These are phyloP conservation scores for Mortierella sp. DNA, from an alignment of 371 early-diverging fungal genomes.

Conservation along the genomic window DNA sequence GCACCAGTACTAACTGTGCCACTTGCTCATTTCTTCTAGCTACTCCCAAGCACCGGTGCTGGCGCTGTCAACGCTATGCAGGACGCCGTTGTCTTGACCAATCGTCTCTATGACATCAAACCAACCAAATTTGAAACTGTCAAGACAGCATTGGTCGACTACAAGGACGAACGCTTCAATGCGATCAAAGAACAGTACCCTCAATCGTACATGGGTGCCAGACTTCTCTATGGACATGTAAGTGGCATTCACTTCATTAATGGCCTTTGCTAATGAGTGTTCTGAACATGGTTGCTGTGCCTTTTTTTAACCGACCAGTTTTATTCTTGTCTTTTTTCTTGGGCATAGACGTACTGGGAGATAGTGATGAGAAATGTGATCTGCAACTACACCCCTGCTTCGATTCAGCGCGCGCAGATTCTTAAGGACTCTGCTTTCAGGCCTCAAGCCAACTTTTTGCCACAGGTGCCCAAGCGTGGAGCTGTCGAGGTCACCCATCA, in stretches of 20 bases:
- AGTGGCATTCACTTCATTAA: no score
- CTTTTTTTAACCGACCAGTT: no score
- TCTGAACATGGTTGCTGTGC: no score
- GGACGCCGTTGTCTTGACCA: constrained; percentile 31
- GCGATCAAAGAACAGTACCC: no score
- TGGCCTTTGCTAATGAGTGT: no score
- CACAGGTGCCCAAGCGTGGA: not conserved
- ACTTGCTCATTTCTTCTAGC: not conserved
- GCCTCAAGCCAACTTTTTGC: not conserved
- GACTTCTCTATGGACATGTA: no score
- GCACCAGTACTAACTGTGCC: no score
- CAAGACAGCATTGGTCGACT: constrained; percentile 13
- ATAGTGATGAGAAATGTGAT: not conserved
- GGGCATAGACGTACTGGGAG: not conserved
- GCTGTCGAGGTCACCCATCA: not conserved
- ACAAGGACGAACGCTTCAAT: constrained; percentile 10
- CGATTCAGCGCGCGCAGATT: not conserved
- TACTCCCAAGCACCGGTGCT: not conserved
- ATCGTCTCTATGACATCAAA: constrained; percentile 22
- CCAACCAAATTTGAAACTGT: constrained; percentile 9
- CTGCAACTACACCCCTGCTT: not conserved
- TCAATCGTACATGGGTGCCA: no score
- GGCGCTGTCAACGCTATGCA: constrained; percentile 42
- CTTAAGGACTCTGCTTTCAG: not conserved
- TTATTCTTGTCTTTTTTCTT: no score